Evolutionary conservation across 768 basidiomycete genomes (phyloP).

Genomic region (Lyophyllum decastes): DNA sequence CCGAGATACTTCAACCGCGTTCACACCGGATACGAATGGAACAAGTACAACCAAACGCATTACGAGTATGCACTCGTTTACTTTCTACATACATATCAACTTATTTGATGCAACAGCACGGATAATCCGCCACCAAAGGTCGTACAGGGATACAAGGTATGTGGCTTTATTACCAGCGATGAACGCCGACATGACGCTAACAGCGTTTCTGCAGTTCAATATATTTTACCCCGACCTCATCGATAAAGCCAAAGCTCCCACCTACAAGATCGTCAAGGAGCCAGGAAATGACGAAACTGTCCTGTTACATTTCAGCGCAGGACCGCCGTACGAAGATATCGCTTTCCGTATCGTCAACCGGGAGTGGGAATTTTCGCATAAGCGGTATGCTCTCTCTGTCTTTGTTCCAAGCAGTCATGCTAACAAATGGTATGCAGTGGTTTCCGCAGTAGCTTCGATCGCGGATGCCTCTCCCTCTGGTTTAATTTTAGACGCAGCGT

Average conservation of each 20-base stretch:
- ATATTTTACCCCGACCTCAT: slow-evolving; percentile 99
- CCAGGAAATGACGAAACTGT: slow-evolving; percentile 95
- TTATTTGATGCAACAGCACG: slow-evolving; percentile 52
- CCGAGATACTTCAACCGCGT: slow-evolving; percentile 99
- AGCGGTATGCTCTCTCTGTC: slow-evolving; percentile 56
- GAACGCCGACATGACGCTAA: background rate
- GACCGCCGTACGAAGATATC: slow-evolving; percentile 98
- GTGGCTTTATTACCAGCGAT: slow-evolving; percentile 9
- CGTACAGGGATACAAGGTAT: slow-evolving; percentile 95
- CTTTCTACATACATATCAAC: slow-evolving; percentile 9
- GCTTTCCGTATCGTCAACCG: slow-evolving; percentile 97
- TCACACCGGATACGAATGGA: slow-evolving; percentile 99
- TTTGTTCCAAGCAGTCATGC: background rate
- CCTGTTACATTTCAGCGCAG: slow-evolving; percentile 90
- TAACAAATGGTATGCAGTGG: slow-evolving; percentile 52
- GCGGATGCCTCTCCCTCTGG: slow-evolving; percentile 94
- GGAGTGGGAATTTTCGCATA: slow-evolving; percentile 99
- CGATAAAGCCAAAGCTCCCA: slow-evolving; percentile 96
- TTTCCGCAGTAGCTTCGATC: slow-evolving; percentile 95
- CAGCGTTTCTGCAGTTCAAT: slow-evolving; percentile 61
- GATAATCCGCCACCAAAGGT: slow-evolving; percentile 99
- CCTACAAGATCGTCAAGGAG: slow-evolving; percentile 94
- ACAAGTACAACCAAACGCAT: slow-evolving; percentile 99
- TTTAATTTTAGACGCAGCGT: slow-evolving; percentile 96
- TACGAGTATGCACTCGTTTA: slow-evolving; percentile 75